These are phyloP conservation scores for Diaporthe sp. DNA, from an alignment of 2,329 filamentous ascomycete species.

Conservation along the genomic window DNA sequence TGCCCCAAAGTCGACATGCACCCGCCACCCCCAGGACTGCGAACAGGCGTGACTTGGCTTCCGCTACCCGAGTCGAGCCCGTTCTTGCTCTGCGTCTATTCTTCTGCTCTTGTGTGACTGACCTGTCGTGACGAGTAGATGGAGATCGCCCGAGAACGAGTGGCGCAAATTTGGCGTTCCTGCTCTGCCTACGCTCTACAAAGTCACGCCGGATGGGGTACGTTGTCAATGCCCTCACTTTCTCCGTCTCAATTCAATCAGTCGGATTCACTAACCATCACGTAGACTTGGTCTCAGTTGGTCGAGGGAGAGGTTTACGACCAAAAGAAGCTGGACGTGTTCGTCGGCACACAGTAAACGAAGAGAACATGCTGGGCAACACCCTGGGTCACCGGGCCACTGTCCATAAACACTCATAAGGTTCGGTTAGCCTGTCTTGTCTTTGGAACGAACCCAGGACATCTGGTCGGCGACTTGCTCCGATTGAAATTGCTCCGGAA, in stretches of 20 bases:
- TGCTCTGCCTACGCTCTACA: slow-evolving; percentile 47
- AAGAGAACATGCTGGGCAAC: too few relatives aligned
- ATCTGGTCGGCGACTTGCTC: neutral
- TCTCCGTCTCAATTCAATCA: rapidly evolving
- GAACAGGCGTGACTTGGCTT: too few relatives aligned
- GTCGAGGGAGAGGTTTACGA: slow-evolving; percentile 47
- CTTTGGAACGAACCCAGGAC: too few relatives aligned
- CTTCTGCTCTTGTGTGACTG: neutral
- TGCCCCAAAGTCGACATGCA: neutral
- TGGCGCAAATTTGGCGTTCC: slow-evolving; percentile 47
- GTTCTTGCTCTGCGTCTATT: too few relatives aligned
- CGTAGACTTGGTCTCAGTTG: slow-evolving; percentile 45
- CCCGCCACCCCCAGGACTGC: too few relatives aligned
- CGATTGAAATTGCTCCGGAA: neutral
- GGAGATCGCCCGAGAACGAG: slow-evolving; percentile 45
- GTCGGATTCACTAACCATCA: slow-evolving; percentile 2
- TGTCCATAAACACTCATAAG: neutral
- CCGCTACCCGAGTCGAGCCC: too few relatives aligned
- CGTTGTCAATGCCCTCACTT: slow-evolving; percentile 20
- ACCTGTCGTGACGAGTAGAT: slow-evolving; percentile 41
- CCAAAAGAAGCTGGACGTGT: slow-evolving; percentile 46
- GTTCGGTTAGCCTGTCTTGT: neutral
- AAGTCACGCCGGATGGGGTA: slow-evolving; percentile 45
- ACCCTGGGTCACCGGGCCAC: neutral
- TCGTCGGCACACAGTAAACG: slow-evolving; percentile 36